Evolutionary conservation across 768 basidiomycete species (phyloP).

Genomic region (Goffeauzyma gilvescens): DNA sequence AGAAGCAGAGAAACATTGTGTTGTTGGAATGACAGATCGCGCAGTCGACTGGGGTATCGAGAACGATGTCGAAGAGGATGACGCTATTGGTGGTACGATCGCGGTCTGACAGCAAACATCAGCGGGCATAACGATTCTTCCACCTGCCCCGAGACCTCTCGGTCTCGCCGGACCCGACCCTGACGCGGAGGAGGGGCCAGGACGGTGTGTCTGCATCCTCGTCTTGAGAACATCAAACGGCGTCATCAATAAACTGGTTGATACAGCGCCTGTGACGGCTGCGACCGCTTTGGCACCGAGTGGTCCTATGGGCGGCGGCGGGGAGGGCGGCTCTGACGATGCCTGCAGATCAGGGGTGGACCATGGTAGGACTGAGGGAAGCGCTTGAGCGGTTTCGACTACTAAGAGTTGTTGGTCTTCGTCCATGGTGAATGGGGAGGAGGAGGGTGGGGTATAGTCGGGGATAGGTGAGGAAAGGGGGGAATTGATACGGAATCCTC

Average conservation of each 20-base stretch:
- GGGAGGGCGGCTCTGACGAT: too few relatives aligned
- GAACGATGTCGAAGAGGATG: constrained; percentile 25
- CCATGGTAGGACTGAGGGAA: too few relatives aligned
- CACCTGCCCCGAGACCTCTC: too few relatives aligned
- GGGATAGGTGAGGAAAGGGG: too few relatives aligned
- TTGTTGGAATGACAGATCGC: background rate
- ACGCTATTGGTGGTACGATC: constrained; percentile 18
- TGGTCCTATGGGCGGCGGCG: constrained; percentile 17
- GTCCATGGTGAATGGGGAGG: too few relatives aligned
- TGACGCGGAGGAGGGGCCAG: constrained; percentile 13
- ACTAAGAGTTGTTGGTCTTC: too few relatives aligned
- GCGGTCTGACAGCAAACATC: constrained; percentile 29
- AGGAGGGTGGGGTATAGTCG: too few relatives aligned
- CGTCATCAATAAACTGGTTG: constrained; percentile 43
- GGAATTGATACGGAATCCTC: too few relatives aligned
- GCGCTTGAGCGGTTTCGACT: too few relatives aligned
- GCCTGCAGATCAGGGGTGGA: too few relatives aligned
- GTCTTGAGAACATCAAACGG: constrained; percentile 98
- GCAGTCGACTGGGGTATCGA: too few relatives aligned
- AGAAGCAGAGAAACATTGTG: constrained; percentile 13
- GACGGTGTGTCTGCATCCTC: constrained; percentile 60
- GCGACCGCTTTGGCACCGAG: constrained; percentile 27
- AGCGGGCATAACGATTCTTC: background rate
- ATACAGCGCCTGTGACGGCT: constrained; percentile 28
- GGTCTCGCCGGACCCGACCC: too few relatives aligned